Evolutionary conservation across 2,329 filamentous ascomycete genomes (phyloP).

Genomic region (Neofusicoccum ribis): DNA sequence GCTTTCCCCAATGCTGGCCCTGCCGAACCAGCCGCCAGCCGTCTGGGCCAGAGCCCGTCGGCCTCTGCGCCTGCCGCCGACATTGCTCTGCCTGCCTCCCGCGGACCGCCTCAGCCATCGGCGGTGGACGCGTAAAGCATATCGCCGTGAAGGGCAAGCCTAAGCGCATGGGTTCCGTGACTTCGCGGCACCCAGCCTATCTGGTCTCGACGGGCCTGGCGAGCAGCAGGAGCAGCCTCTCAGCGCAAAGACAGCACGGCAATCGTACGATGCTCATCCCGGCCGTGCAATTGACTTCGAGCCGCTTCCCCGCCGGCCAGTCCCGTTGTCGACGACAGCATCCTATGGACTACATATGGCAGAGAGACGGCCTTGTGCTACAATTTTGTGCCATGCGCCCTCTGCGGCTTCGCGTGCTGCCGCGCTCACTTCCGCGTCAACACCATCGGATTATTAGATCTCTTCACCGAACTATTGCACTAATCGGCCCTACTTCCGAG

Average conservation of each 20-base stretch:
- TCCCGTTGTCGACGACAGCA: neutral
- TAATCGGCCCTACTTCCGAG: slow-evolving; percentile 9
- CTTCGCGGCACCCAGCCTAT: neutral
- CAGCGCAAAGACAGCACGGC: neutral
- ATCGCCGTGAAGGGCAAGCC: neutral
- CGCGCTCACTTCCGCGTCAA: neutral
- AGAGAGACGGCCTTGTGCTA: neutral
- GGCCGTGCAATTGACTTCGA: neutral
- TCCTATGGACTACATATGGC: neutral
- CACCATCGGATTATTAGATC: neutral
- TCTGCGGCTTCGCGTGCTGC: neutral
- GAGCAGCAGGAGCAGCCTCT: neutral
- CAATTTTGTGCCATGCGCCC: neutral
- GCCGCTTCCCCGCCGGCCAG: neutral
- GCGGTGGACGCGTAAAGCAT: neutral
- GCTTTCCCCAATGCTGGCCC: neutral
- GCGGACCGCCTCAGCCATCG: neutral
- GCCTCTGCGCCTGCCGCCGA: neutral
- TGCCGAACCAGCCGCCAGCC: neutral
- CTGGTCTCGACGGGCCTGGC: neutral
- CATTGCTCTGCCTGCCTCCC: neutral
- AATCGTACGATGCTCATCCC: slow-evolving; percentile 8
- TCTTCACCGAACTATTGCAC: neutral
- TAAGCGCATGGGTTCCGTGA: slow-evolving; percentile 7
- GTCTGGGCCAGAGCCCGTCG: neutral